Evolutionary conservation across 1,284 basidiomycete genomes (phyloP), one percentile per base, ranked within the genome.

Genomic region (Boletus sp.): DNA sequence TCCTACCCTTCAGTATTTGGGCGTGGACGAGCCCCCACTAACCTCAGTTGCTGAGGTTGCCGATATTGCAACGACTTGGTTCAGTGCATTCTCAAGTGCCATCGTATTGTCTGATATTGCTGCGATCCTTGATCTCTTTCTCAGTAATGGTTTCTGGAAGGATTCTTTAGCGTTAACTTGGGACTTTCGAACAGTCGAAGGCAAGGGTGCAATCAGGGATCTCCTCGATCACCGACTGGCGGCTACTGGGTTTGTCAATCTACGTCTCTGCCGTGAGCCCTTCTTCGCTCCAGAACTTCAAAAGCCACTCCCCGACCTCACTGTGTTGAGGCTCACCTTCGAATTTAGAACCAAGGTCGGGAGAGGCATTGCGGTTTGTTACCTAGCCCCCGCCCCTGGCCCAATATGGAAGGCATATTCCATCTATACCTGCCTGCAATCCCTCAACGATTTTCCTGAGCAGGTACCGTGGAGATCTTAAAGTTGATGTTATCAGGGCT

Each of bases 381-480:
- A 63, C 58, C 54, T 73, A 0, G 70, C 47, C 1, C 72, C 72
- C 0, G 9, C 56, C 0, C 60, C 62, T 8, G 63, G 61, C 28
- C 31, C 49, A 6, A 60, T 35, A 2, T 73, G 74, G 74, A 76
- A 71, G 59, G 74, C 65, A 2, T 75, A 75, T 40, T 58, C 50
- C 1, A 19, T 73, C 10, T 81, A 78, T 64, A 85, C 85, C 0
- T 77, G 79, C 59, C 73, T 86, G 35, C 80, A 84, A 43, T 77
- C 76, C 21, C 74, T 87, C 49, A 75, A 81, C 46, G 83, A 74
- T 28, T 76, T 77, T 64, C 79, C 80, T 0, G 82, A 82, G 28
- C 56, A 70, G 63, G 71, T 74, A 27, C 25, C 30, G 53, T 51
- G 13, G 14, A 44, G 10, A 28, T 19, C 1, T 23, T 38, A 0